Conservation (phyloP, 2,329 filamentous ascomycete species). For the Penicillium sp. region DNA sequence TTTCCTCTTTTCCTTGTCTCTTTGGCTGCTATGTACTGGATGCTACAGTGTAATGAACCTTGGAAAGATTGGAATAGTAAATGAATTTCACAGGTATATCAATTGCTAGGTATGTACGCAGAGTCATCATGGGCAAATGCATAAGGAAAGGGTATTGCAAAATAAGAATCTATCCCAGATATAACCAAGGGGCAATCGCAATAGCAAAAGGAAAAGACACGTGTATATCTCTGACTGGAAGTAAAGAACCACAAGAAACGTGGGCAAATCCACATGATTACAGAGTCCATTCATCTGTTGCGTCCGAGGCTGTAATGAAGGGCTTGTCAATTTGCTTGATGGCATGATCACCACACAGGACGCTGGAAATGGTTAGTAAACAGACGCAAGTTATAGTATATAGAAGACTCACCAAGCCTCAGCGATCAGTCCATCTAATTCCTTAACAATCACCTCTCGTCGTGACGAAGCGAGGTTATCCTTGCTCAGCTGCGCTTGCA, state of each 20-base stretch:
- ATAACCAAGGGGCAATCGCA: background rate
- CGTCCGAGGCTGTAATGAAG: conserved; percentile 70
- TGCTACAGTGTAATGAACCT: background rate
- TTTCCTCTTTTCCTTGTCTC: background rate
- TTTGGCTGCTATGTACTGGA: background rate
- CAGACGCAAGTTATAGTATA: background rate
- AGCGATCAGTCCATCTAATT: conserved; percentile 87
- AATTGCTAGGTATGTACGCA: background rate
- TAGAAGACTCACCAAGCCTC: conserved; percentile 66
- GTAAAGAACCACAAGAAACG: background rate
- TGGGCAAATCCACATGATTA: conserved; percentile 30
- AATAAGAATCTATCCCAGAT: background rate
- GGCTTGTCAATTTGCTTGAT: conserved; percentile 93
- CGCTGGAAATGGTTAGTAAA: conserved; percentile 51
- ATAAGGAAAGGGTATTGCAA: conserved; percentile 10
- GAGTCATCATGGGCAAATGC: background rate
- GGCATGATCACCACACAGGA: conserved; percentile 89
- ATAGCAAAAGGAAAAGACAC: background rate
- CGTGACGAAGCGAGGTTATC: conserved; percentile 64
- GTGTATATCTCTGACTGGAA: background rate
- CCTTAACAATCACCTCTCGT: conserved; percentile 76
- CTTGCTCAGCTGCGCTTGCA: conserved; percentile 77
- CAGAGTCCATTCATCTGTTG: conserved; percentile 73
- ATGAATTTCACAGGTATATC: background rate
- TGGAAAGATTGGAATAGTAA: background rate